phyloP scores from a whole-genome alignment of 2,329 filamentous ascomycete genomes.

The Fusarium sp. region DNA sequence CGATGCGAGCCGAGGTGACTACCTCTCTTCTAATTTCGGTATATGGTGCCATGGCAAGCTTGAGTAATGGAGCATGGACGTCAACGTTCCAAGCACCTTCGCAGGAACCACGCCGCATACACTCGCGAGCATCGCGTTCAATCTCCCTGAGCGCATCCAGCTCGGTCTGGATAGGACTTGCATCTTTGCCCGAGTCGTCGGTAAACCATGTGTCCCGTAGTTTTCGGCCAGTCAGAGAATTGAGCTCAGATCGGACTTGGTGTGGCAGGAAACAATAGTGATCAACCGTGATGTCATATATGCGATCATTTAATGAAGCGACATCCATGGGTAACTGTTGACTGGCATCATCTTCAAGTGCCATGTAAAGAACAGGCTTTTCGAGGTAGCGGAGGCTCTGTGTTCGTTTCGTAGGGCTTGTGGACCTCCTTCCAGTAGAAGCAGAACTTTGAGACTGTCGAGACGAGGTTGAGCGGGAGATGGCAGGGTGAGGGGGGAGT shows the following conservation, averaged over 20 bases:
- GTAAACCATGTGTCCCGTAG: background rate
- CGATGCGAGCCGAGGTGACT: conserved; percentile 5
- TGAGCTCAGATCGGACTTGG: background rate
- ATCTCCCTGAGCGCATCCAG: background rate
- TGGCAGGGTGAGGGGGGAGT: background rate
- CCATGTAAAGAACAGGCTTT: background rate
- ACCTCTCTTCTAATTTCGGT: background rate
- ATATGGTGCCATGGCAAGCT: conserved; percentile 11
- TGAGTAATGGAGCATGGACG: conserved; percentile 7
- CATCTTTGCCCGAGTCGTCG: background rate
- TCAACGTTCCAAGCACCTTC: conserved; percentile 10
- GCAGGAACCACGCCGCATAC: background rate
- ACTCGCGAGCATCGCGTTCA: background rate
- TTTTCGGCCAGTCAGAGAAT: background rate
- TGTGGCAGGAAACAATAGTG: background rate
- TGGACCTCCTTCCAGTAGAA: background rate
- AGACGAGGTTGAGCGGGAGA: background rate
- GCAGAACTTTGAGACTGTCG: background rate
- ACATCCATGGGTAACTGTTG: background rate
- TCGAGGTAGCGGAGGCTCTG: background rate
- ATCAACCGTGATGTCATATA: background rate
- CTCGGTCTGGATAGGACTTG: background rate
- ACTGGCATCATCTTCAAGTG: background rate
- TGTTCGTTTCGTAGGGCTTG: background rate
- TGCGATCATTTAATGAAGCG: background rate